Percentiles rank a stretch among this genome's conserved stretches.
Evolutionary conservation across 441 rosid genomes (phyloP).

Genomic region (Eutrema salsugineum): DNA sequence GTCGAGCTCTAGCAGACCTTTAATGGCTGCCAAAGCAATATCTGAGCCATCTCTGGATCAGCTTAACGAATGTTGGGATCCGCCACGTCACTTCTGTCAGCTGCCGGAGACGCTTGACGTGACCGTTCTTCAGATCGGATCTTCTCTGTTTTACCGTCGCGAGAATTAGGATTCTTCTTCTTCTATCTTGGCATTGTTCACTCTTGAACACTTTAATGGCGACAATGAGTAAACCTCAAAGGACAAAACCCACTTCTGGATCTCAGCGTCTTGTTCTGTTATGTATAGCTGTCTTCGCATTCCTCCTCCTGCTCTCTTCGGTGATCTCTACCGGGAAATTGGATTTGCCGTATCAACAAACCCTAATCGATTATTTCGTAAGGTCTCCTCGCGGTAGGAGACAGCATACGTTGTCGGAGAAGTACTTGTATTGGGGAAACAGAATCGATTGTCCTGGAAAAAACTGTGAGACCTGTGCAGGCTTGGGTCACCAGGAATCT

Average conservation of each 20-base stretch:
- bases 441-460: constrained; percentile 97
- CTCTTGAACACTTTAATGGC: constrained; percentile 43
- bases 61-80: not conserved
- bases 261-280: constrained; percentile 43
- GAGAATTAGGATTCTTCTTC: not conserved
- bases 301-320: constrained; percentile 45
- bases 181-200: not conserved
- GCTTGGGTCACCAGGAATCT: constrained; percentile 97
- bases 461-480: constrained; percentile 87
- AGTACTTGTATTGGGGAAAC: constrained; percentile 92
- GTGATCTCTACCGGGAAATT: constrained; percentile 52
- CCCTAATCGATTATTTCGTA: constrained; percentile 34
- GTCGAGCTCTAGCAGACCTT: constrained; percentile 7
- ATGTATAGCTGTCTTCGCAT: constrained; percentile 37
- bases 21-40: constrained; percentile 6
- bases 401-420: constrained; percentile 58
- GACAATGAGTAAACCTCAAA: constrained; percentile 48
- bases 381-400: constrained; percentile 31
- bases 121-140: constrained; percentile 9
- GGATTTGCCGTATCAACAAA: constrained; percentile 36
- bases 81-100: not conserved
- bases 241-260: constrained; percentile 39
- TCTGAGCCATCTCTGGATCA: constrained; percentile 8
- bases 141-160: not conserved
- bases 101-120: not conserved